Conservation (phyloP, 192 early-diverging fungal species). For the Mortierella antarctica region DNA sequence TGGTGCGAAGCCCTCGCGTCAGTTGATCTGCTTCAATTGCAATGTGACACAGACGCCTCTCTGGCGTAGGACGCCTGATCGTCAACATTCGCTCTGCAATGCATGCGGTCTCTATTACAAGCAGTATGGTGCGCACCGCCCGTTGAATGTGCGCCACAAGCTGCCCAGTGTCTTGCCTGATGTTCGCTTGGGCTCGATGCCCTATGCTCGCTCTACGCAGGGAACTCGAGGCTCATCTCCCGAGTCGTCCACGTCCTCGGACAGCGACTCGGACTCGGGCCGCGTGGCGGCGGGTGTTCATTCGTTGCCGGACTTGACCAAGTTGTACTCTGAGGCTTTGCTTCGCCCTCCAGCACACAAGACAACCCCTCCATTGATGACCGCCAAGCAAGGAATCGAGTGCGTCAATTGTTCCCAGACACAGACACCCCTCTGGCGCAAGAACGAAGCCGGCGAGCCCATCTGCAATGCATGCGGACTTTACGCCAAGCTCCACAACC, state of each 20-base stretch:
- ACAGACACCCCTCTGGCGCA: constrained; percentile 82
- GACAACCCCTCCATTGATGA: constrained; percentile 46
- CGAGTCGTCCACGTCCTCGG: constrained; percentile 15
- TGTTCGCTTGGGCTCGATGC: constrained; percentile 22
- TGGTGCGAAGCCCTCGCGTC: constrained; percentile 51
- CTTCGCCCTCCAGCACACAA: constrained; percentile 26
- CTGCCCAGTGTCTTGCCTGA: constrained; percentile 37
- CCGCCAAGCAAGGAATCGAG: constrained; percentile 50
- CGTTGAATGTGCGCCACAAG: constrained; percentile 65
- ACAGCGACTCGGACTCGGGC: constrained; percentile 38
- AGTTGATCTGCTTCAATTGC: constrained; percentile 79
- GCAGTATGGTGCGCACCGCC: constrained; percentile 68
- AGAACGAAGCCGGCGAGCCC: constrained; percentile 76
- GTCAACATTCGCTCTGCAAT: constrained; percentile 82
- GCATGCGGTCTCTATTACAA: constrained; percentile 80
- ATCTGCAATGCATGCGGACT: constrained; percentile 88
- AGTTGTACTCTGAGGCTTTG: constrained; percentile 45
- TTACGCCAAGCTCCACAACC: constrained; percentile 94
- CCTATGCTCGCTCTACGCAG: constrained; percentile 27
- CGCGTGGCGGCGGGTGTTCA: background rate
- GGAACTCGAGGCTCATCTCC: constrained; percentile 19
- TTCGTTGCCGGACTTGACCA: constrained; percentile 44
- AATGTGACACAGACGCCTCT: constrained; percentile 79
- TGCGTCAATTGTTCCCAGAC: constrained; percentile 81
- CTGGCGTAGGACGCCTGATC: constrained; percentile 82